Base-by-base conservation (phyloP, 331 rosid species). In the Malus hybrid region DNA sequence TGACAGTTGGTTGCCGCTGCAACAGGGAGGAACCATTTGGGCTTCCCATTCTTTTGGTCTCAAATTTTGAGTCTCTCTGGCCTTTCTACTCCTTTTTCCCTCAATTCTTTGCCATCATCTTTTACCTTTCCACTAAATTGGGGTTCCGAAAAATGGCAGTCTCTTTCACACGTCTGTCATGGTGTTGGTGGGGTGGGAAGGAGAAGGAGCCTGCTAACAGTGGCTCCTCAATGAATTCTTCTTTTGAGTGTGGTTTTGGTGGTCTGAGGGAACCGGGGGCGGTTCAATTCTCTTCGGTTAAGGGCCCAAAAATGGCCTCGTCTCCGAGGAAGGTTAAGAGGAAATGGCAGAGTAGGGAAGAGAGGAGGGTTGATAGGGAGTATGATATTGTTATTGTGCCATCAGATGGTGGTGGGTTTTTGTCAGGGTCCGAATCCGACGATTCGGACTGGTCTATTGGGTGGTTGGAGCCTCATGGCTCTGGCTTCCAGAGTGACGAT, bases 381-480 rank as follows among this genome's bases (percentile, higher is more conserved):
- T 87, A 74, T 72, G 98, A 94, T 82, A 77, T 89, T 70, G 97
- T 91, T 31, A 52, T 94, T 87, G 98, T 94, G 24, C 86, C 96
- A 73, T 86, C 98, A 13, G 97, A 88, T 77, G 97, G 90, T 75
- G 96, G 84, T 68, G 96, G 79, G 57, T 86, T 87, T 73, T 71
- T 89, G 62, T 91, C 96, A 2, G 90, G 86, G 39, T 77, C 94
- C 18, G 98, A 93, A 71, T 88, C 97, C 67, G 98, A 92, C 65
- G 97, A 79, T 73, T 87, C 97, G 1, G 98, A 94, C 59, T 88
- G 90, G 89, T 88, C 96, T 48, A 89, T 94, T 66, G 98, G 98
- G n/a, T 94, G 98, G 98, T 77, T 88, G 73, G 98, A 94, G 74
- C 95, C 98, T 80, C 96, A 88, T 52, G 97, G 93, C 48, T 80